A percentile compares a stretch with the other conserved stretches of the same genome.
Conservation (phyloP, 306 rosid species). For the Albizia julibrissin region DNA sequence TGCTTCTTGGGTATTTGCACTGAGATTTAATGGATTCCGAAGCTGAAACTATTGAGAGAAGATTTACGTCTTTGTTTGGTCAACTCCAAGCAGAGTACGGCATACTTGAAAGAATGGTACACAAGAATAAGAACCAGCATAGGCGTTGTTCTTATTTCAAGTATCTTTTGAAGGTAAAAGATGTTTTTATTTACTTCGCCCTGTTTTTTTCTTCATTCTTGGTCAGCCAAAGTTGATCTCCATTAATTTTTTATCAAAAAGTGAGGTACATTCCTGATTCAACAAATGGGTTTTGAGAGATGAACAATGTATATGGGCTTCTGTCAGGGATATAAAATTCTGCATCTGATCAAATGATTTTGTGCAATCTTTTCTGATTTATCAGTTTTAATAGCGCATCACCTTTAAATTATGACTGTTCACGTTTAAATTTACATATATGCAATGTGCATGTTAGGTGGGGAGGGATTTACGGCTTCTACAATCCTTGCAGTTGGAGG, state of each 20-base stretch:
- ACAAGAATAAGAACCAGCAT: conserved; percentile 96
- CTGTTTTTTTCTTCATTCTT: neutral
- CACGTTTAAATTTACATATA: conserved; percentile 7
- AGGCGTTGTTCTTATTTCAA: conserved; percentile 77
- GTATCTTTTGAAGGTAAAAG: conserved; percentile 68
- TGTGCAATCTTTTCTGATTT: neutral
- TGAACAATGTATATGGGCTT: neutral
- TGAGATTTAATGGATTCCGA: conserved; percentile 55
- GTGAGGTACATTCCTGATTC: neutral
- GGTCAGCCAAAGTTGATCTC: neutral
- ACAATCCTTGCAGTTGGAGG: conserved; percentile 63
- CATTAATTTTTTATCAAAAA: neutral
- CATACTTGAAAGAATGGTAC: conserved; percentile 66
- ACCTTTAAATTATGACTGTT: neutral
- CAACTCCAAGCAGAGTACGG: conserved; percentile 70
- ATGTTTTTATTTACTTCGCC: neutral
- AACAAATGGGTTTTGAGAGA: neutral
- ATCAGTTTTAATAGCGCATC: neutral
- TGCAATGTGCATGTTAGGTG: conserved; percentile 48
- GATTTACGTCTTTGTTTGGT: conserved; percentile 55
- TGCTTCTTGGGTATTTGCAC: neutral
- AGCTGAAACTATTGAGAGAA: conserved; percentile 55
- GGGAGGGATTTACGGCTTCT: conserved; percentile 77
- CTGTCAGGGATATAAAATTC: conserved; percentile 7
- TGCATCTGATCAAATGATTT: neutral